phyloP scores from a whole-genome alignment of 805 yeast genomes.

The Wickerhamomyces chaumierensis region DNA sequence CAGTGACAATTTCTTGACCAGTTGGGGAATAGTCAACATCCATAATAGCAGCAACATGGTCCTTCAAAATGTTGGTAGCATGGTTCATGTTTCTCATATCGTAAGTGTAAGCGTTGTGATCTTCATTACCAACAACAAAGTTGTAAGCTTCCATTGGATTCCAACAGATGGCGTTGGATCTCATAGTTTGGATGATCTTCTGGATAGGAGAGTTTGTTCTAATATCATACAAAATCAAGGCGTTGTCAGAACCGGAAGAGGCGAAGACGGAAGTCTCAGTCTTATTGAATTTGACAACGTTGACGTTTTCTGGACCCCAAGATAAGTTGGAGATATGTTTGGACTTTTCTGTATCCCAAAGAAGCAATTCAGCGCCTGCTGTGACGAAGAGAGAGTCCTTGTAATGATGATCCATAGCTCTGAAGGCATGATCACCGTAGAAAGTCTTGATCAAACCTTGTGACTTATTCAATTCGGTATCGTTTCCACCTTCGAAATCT shows the following conservation, averaged over 20 bases:
- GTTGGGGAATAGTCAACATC: constrained; percentile 94
- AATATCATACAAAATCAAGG: constrained; percentile 80
- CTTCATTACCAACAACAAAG: constrained; percentile 88
- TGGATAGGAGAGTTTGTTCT: constrained; percentile 89
- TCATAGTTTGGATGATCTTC: constrained; percentile 70
- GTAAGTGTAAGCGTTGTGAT: constrained; percentile 88
- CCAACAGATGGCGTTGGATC: constrained; percentile 86
- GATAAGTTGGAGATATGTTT: constrained; percentile 68
- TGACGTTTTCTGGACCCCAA: constrained; percentile 95
- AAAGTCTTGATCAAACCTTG: constrained; percentile 65
- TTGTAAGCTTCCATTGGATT: constrained; percentile 96
- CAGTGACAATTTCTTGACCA: constrained; percentile 91
- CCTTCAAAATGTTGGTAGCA: constrained; percentile 79
- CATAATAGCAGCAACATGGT: constrained; percentile 92
- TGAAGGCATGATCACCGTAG: constrained; percentile 75
- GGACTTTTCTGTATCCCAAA: constrained; percentile 86
- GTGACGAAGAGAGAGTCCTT: constrained; percentile 70
- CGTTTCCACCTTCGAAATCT: constrained; percentile 31
- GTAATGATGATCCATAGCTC: constrained; percentile 78
- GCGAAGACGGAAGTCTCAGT: constrained; percentile 87
- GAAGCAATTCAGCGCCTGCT: constrained; percentile 79
- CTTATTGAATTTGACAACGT: constrained; percentile 73
- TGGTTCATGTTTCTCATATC: constrained; percentile 89
- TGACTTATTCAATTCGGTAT: constrained; percentile 22
- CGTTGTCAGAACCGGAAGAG: constrained; percentile 82